Conservation (phyloP, 2,329 filamentous ascomycete genomes). For the Calonectria pteridis region DNA sequence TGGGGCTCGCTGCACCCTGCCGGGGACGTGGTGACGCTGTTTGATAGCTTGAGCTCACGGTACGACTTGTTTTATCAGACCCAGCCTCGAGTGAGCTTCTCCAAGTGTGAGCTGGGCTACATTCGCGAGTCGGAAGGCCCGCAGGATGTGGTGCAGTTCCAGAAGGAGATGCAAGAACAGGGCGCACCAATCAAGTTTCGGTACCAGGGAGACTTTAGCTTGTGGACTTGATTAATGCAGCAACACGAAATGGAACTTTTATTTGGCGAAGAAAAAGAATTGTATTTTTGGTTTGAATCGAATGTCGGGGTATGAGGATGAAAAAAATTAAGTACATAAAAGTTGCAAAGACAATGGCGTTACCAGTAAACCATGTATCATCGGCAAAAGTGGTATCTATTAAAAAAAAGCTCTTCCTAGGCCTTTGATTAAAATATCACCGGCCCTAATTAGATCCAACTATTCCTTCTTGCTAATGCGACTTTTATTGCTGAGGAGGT, state of each 20-base stretch:
- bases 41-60: not conserved
- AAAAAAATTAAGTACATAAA: not conserved
- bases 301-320: not conserved
- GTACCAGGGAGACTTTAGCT: constrained; percentile 7
- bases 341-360: not conserved
- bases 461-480: not conserved
- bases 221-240: not conserved
- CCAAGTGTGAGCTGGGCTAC: constrained; percentile 13
- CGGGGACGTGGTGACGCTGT: constrained; percentile 1
- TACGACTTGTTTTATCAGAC: constrained; percentile 8
- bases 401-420: not conserved
- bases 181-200: not conserved
- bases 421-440: not conserved
- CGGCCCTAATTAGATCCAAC: constrained; percentile 7
- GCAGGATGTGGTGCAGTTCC: constrained; percentile 10
- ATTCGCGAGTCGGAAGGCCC: constrained; percentile 12
- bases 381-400: constrained; percentile 6
- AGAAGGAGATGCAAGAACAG: constrained; percentile 2
- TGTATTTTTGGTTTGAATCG: not conserved
- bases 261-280: not conserved
- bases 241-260: not conserved
- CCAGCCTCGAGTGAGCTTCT: constrained; percentile 2
- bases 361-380: not conserved
- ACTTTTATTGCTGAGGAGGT: not conserved
- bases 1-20: constrained; percentile 9